phyloP scores from a whole-genome alignment of 805 yeast species.

The Candida parachauliodes region DNA sequence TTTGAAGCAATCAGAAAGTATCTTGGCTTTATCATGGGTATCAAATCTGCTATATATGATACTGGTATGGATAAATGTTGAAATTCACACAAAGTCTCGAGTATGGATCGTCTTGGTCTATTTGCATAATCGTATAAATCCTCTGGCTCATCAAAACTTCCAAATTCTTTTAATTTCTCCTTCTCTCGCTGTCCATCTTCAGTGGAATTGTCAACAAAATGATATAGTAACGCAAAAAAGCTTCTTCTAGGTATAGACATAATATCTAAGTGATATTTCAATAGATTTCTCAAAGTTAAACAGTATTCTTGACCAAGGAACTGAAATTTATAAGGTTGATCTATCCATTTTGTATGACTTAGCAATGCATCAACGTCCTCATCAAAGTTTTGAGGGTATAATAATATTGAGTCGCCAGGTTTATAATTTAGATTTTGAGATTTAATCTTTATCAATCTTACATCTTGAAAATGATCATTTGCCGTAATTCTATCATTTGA shows the following conservation, averaged over 20 bases:
- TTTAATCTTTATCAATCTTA: constrained; percentile 55
- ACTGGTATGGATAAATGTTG: constrained; percentile 68
- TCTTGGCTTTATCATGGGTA: constrained; percentile 79
- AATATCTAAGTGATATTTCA: constrained; percentile 80
- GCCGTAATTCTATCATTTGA: constrained; percentile 63
- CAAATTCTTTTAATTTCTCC: constrained; percentile 74
- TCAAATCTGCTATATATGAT: constrained; percentile 67
- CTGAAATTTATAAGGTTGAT: constrained; percentile 44
- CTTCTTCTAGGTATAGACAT: constrained; percentile 79
- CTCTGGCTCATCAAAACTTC: constrained; percentile 67
- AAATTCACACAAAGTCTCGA: constrained; percentile 84
- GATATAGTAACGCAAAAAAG: constrained; percentile 71
- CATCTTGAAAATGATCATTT: constrained; percentile 83
- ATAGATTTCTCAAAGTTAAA: constrained; percentile 66
- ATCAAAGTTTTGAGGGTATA: constrained; percentile 72
- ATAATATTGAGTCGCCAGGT: constrained; percentile 80
- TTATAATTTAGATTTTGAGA: constrained; percentile 34
- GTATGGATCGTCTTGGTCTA: constrained; percentile 81
- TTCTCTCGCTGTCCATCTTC: constrained; percentile 69
- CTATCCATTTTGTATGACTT: constrained; percentile 67
- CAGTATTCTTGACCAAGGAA: constrained; percentile 54
- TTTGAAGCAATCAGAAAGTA: constrained; percentile 79
- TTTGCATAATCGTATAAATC: constrained; percentile 89
- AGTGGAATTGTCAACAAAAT: constrained; percentile 47
- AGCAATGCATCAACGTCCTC: constrained; percentile 62